Evolutionary conservation across 75 land plant genomes (phyloP).

Genomic region (Pinus taeda): DNA sequence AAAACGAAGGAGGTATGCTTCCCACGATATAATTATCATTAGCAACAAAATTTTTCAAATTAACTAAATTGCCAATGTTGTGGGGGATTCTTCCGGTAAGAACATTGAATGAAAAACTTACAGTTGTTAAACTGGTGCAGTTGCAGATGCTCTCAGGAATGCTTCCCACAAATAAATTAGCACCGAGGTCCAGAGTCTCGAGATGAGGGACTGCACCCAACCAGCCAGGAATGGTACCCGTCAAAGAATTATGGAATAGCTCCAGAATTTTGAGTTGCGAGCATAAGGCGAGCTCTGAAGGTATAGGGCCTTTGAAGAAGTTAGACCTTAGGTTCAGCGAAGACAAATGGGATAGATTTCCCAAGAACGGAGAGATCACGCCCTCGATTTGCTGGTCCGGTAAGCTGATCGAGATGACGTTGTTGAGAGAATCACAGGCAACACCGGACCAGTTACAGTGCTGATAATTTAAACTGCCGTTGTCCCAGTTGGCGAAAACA

Average conservation of each 20-base stretch:
- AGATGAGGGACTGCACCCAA: too few relatives aligned
- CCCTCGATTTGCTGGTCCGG: slow-evolving; percentile 30
- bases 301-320: slow-evolving; percentile 36
- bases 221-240: neutral
- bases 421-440: slow-evolving; percentile 24
- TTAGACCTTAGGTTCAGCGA: slow-evolving; percentile 21
- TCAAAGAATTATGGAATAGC: slow-evolving; percentile 43
- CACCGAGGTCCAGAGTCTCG: too few relatives aligned
- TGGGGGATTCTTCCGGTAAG: too few relatives aligned
- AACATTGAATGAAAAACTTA: too few relatives aligned
- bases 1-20: too few relatives aligned
- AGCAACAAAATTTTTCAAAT: too few relatives aligned
- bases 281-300: slow-evolving; percentile 32
- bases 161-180: too few relatives aligned
- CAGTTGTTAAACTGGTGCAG: too few relatives aligned
- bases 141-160: too few relatives aligned
- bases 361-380: slow-evolving; percentile 52
- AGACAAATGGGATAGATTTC: slow-evolving; percentile 50
- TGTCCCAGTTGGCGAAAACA: slow-evolving; percentile 41
- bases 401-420: slow-evolving; percentile 28
- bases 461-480: neutral
- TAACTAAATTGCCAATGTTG: too few relatives aligned
- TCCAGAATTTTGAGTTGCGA: slow-evolving; percentile 27
- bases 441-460: slow-evolving; percentile 63
- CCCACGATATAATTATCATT: too few relatives aligned